Evolutionary conservation across 352 stramenopile genomes (phyloP), one percentile per base, ranked within the genome.

Genomic region (Globisporangium carolinianum): DNA sequence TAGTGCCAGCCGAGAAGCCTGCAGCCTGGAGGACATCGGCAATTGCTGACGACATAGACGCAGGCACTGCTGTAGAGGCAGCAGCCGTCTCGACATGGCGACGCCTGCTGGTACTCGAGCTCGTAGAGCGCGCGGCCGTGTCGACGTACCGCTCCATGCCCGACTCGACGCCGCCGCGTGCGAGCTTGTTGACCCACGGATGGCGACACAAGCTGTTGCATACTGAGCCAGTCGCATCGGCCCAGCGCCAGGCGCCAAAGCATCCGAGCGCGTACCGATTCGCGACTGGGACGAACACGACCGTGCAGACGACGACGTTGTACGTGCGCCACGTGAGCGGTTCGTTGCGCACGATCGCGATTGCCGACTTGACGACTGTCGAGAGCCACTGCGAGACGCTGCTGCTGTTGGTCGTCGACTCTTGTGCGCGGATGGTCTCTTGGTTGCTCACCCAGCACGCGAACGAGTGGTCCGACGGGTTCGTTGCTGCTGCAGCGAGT

Each of bases 171-270:
- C 81, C 81, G 32, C 78, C 79, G 53, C 72, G 72, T 1, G 81
- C 76, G 18, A 88, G 45, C 24, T 70, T 75, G 8, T 57, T 42
- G 18, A 91, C 57, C 75, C 75, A 88, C 11, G 73, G 62, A 1
- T 74, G 64, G 43, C 67, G 69, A 57, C 77, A 89, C 14, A 91
- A 53, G 41, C 61, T 61, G 5, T 69, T 69, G 39, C 24, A 32
- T 32, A 91, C 51, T 17, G 58, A 62, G 14, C 72, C 63, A 38
- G 69, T 69, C 43, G 73, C 65, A 62, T 91, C 83, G 14, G 72
- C 82, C 83, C 83, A 93, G 57, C 76, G 75, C 83, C 83, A 93
- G 7, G 70, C 65, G 18, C 81, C 81, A 45, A 87, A 79, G 53
- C 74, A 62, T 11, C 83, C 83, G 41, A 93, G 69, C 9, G 83